Percentiles rank a stretch among this genome's conserved stretches.
Evolutionary conservation across 2,329 filamentous ascomycete species (phyloP).

Genomic region (Cladophialophora carrionii): DNA sequence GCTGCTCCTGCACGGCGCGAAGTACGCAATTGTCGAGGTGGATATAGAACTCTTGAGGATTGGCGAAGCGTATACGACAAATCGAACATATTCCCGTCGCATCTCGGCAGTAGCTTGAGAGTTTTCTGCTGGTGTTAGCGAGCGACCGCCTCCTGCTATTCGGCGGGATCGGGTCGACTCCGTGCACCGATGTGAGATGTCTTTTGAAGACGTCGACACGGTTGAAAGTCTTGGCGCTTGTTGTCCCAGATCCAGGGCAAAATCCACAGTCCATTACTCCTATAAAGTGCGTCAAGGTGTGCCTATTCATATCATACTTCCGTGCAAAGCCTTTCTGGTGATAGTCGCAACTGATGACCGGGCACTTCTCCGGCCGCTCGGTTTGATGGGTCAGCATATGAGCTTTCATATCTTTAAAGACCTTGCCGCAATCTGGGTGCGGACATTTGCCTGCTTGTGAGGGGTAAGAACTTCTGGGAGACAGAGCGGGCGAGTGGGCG

Average conservation of each 20-base stretch:
- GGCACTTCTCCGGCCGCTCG: slow-evolving; percentile 91
- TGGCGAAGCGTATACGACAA: slow-evolving; percentile 79
- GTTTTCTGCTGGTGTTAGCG: slow-evolving; percentile 61
- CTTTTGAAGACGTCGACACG: slow-evolving; percentile 94
- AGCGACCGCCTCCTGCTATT: slow-evolving; percentile 80
- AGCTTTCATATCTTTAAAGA: slow-evolving; percentile 89
- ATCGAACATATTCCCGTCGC: slow-evolving; percentile 88
- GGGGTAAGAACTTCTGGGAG: slow-evolving; percentile 35
- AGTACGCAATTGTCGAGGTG: slow-evolving; percentile 77
- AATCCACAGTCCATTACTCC: slow-evolving; percentile 97
- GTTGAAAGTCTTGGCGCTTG: slow-evolving; percentile 93
- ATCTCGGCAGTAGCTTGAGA: slow-evolving; percentile 71
- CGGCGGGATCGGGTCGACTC: slow-evolving; percentile 87
- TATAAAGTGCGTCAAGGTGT: slow-evolving; percentile 94
- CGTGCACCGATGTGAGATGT: slow-evolving; percentile 86
- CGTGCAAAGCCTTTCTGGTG: slow-evolving; percentile 88
- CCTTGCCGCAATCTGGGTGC: slow-evolving; percentile 78
- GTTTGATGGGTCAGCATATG: slow-evolving; percentile 94
- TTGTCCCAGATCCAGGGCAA: slow-evolving; percentile 83
- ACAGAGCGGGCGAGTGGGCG: not conserved
- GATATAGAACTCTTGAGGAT: slow-evolving; percentile 95
- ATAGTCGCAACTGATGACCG: slow-evolving; percentile 88
- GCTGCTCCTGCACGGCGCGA: slow-evolving; percentile 63
- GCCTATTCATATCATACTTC: slow-evolving; percentile 95
- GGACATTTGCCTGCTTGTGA: slow-evolving; percentile 72